These are phyloP conservation scores for Candolleomyces eurysporus DNA, from an alignment of 768 basidiomycete species.

Conservation along the genomic window DNA sequence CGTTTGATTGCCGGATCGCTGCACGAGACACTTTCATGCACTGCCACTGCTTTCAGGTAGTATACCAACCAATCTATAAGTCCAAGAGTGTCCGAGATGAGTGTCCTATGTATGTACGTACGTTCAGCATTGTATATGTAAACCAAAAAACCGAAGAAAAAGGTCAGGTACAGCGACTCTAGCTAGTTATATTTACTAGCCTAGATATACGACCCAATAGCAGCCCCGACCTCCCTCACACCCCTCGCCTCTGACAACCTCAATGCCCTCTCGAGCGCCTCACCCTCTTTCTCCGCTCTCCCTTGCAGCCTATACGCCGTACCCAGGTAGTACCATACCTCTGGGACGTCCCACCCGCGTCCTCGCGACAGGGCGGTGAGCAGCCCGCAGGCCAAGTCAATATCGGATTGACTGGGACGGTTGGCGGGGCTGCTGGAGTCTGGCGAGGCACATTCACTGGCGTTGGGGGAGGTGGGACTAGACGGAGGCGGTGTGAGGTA, in stretches of 20 bases:
- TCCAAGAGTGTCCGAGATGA: too few species aligned
- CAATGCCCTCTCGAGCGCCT: constrained; percentile 73
- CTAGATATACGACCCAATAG: constrained; percentile 68
- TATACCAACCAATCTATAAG: too few species aligned
- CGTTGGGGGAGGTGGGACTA: background rate
- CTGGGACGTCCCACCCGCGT: constrained; percentile 85
- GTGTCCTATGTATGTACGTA: too few species aligned
- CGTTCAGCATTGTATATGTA: too few species aligned
- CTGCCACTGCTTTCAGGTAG: too few species aligned
- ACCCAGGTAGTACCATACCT: constrained; percentile 93
- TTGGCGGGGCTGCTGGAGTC: constrained; percentile 1
- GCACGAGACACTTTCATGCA: too few species aligned
- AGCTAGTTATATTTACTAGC: background rate
- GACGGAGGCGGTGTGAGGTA: constrained; percentile 46
- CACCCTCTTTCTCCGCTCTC: constrained; percentile 66
- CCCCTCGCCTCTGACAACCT: constrained; percentile 58
- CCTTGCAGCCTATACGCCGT: constrained; percentile 77
- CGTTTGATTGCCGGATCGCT: too few species aligned
- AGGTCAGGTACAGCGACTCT: too few species aligned
- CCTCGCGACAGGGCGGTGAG: constrained; percentile 76
- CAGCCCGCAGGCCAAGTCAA: constrained; percentile 82
- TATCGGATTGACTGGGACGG: constrained; percentile 29
- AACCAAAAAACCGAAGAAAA: too few species aligned
- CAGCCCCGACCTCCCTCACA: constrained; percentile 59
- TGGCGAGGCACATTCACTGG: background rate